These are phyloP conservation scores for Globisporangium heterothallicum DNA, from an alignment of 352 stramenopile species.

Conservation along the genomic window DNA sequence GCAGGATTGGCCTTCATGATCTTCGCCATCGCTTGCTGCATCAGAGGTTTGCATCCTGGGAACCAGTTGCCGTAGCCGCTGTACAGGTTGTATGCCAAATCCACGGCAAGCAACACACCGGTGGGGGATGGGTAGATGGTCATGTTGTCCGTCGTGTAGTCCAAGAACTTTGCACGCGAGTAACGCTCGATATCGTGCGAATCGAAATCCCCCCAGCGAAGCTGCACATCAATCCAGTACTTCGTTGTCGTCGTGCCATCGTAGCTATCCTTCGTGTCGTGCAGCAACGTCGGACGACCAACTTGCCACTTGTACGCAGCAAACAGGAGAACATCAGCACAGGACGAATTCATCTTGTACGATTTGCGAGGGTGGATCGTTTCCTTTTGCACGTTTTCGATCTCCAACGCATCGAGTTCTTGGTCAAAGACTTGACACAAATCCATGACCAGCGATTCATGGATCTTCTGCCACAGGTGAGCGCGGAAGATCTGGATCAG, in stretches of 20 bases:
- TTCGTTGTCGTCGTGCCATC: constrained; percentile 95
- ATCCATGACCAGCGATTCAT: constrained; percentile 98
- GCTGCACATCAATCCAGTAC: constrained; percentile 99
- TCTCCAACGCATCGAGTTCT: constrained; percentile 98
- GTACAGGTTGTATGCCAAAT: constrained; percentile 99
- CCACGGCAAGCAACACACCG: constrained; percentile 95
- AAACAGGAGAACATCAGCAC: constrained; percentile 98
- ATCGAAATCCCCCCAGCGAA: constrained; percentile 99
- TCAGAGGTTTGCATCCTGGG: constrained; percentile 97
- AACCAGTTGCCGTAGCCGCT: constrained; percentile 99
- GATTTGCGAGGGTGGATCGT: constrained; percentile 99
- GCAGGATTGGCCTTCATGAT: constrained; percentile 99
- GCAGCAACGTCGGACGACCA: constrained; percentile 66
- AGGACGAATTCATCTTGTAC: constrained; percentile 99
- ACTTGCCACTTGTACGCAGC: constrained; percentile 99
- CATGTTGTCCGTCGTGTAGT: constrained; percentile 99
- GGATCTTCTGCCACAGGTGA: constrained; percentile 99
- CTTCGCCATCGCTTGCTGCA: constrained; percentile 99
- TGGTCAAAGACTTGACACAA: constrained; percentile 98
- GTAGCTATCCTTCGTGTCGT: constrained; percentile 97
- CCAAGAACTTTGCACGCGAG: constrained; percentile 98
- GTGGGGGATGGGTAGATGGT: constrained; percentile 99
- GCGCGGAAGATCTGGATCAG: constrained; percentile 96
- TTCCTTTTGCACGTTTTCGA: constrained; percentile 99
- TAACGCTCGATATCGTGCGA: constrained; percentile 99